phyloP scores from a whole-genome alignment of 1,284 basidiomycete species.

The Amylostereum chailletii region DNA sequence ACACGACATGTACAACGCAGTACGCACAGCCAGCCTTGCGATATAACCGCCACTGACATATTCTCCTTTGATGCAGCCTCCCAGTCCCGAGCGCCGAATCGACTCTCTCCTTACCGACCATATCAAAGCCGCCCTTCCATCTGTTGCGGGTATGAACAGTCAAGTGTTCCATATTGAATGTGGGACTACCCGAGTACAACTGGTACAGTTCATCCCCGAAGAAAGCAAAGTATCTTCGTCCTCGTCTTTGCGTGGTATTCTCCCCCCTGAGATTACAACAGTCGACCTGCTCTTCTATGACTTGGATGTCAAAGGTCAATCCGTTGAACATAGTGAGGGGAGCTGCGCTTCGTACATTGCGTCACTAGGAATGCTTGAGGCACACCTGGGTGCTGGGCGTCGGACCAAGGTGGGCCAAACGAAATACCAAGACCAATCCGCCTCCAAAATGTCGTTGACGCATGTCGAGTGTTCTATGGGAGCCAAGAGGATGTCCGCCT shows the following conservation, averaged over 20 bases:
- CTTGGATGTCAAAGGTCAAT: constrained; percentile 6
- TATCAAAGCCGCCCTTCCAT: constrained; percentile 14
- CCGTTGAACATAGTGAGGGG: background rate
- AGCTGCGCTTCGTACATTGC: constrained; percentile 3
- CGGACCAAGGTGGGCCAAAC: no score
- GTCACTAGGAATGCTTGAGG: no score
- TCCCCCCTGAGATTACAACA: background rate
- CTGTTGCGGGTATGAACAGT: background rate
- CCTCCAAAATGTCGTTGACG: no score
- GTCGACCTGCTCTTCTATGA: constrained; percentile 5
- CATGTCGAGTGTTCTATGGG: no score
- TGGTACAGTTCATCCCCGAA: constrained; percentile 23
- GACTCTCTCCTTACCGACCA: constrained; percentile 36
- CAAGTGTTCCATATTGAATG: constrained; percentile 24
- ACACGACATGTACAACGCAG: constrained; percentile 5
- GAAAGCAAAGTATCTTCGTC: background rate
- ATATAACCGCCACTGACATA: background rate
- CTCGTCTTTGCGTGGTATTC: no score
- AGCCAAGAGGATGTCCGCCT: background rate
- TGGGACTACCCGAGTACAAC: constrained; percentile 22
- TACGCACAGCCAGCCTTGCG: background rate
- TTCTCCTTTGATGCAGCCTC: constrained; percentile 19
- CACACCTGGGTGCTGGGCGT: no score
- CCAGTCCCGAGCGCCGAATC: constrained; percentile 36
- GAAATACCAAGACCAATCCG: no score